A percentile compares a stretch with the other conserved stretches of the same genome.
phyloP scores from a whole-genome alignment of 2,329 filamentous ascomycete genomes.

The Exophiala spinifera region DNA sequence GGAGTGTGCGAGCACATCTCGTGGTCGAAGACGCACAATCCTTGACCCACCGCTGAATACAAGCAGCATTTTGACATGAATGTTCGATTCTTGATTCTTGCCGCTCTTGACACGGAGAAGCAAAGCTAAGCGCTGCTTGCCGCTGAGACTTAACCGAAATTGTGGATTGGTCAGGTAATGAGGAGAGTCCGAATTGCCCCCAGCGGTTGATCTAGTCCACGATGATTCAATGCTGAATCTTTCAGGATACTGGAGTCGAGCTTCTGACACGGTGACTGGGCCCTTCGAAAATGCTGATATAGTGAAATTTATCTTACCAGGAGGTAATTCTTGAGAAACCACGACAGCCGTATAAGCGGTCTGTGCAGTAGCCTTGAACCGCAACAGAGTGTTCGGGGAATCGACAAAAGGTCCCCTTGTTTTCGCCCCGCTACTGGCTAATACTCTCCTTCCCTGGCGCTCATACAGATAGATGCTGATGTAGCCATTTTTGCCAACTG shows the following conservation, averaged over 20 bases:
- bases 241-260: constrained; percentile 58
- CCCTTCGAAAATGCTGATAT: constrained; percentile 74
- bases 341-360: constrained; percentile 63
- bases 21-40: constrained; percentile 63
- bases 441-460: constrained; percentile 66
- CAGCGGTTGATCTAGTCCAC: constrained; percentile 78
- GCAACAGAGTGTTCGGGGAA: constrained; percentile 84
- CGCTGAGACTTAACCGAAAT: constrained; percentile 59
- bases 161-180: constrained; percentile 86
- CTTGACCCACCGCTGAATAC: constrained; percentile 56
- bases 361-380: constrained; percentile 59
- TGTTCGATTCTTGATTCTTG: constrained; percentile 50
- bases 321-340: constrained; percentile 73
- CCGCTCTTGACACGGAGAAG: constrained; percentile 37
- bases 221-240: constrained; percentile 58
- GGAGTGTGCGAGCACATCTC: constrained; percentile 77
- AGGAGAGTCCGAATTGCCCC: constrained; percentile 74
- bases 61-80: constrained; percentile 79
- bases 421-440: constrained; percentile 67
- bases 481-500: constrained; percentile 64
- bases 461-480: constrained; percentile 84
- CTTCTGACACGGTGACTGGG: constrained; percentile 60
- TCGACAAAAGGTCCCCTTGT: constrained; percentile 86
- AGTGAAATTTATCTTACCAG: constrained; percentile 76
- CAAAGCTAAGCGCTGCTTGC: constrained; percentile 37